Evolutionary conservation across 2,329 filamentous ascomycete genomes (phyloP).

Genomic region (Ceratocystis harringtonii): DNA sequence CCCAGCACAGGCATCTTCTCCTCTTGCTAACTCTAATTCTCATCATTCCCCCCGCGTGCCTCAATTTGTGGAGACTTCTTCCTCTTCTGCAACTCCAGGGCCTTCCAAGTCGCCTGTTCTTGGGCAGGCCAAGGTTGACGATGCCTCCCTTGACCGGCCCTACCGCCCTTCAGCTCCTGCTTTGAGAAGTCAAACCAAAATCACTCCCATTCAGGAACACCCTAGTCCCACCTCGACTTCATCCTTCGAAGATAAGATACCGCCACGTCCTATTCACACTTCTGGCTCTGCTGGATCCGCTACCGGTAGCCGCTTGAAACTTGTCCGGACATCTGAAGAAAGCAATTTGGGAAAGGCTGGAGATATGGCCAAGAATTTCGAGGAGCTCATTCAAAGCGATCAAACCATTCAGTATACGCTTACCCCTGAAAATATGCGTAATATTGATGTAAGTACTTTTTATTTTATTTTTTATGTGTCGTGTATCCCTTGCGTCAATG

Average conservation of each 20-base stretch:
- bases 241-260: conserved; percentile 5
- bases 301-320: conserved; percentile 35
- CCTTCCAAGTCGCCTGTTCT: neutral
- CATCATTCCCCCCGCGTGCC: conserved; percentile 6
- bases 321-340: conserved; percentile 44
- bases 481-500: neutral
- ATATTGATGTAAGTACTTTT: conserved; percentile 47
- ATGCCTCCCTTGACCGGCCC: conserved; percentile 17
- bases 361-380: conserved; percentile 54
- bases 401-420: conserved; percentile 72
- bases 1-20: conserved; percentile 2
- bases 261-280: conserved; percentile 29
- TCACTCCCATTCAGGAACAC: conserved; percentile 16
- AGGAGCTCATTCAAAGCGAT: conserved; percentile 67
- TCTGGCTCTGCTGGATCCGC: conserved; percentile 39
- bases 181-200: conserved; percentile 13
- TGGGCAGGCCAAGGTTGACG: conserved; percentile 21
- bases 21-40: neutral
- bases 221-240: conserved; percentile 12
- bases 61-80: conserved; percentile 1
- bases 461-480: neutral
- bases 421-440: conserved; percentile 64
- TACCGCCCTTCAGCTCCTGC: conserved; percentile 9
- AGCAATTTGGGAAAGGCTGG: conserved; percentile 33
- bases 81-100: neutral